Percentiles rank a stretch among this genome's conserved stretches.
Conservation (phyloP, 2,329 filamentous ascomycete species). For the Ophiobolus disseminans region DNA sequence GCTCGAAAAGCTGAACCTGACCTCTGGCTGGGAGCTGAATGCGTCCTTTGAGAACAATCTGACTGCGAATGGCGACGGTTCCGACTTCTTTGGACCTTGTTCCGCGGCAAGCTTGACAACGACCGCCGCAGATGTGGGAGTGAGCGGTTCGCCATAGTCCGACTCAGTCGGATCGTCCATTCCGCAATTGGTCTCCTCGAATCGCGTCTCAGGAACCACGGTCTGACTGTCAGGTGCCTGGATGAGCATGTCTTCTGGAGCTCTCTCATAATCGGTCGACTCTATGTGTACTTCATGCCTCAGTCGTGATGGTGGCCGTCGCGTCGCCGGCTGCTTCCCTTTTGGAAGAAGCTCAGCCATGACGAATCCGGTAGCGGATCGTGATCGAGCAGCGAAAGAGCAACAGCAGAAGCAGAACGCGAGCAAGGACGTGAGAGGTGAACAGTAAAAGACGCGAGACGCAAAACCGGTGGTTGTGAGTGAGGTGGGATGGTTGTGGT, state of each 20-base stretch:
- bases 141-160: background rate
- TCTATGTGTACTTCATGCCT: slow-evolving; percentile 26
- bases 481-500: background rate
- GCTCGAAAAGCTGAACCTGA: no score
- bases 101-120: slow-evolving; percentile 6
- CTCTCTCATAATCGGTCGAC: slow-evolving; percentile 20
- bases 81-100: background rate
- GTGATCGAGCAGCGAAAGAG: background rate
- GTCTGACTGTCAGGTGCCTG: slow-evolving; percentile 28
- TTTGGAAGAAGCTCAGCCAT: slow-evolving; percentile 21
- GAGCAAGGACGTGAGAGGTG: background rate
- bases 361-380: background rate
- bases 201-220: slow-evolving; percentile 29
- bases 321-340: slow-evolving; percentile 11
- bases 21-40: background rate
- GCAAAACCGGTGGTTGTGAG: background rate
- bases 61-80: background rate
- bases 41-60: background rate
- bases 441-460: background rate
- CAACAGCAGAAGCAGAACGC: background rate
- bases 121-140: slow-evolving; percentile 5
- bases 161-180: background rate
- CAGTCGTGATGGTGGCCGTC: slow-evolving; percentile 26
- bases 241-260: slow-evolving; percentile 1
- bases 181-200: slow-evolving; percentile 2